These are phyloP conservation scores for Gracilariopsis chorda DNA, from an alignment of 23 red algal species.

Conservation along the genomic window DNA sequence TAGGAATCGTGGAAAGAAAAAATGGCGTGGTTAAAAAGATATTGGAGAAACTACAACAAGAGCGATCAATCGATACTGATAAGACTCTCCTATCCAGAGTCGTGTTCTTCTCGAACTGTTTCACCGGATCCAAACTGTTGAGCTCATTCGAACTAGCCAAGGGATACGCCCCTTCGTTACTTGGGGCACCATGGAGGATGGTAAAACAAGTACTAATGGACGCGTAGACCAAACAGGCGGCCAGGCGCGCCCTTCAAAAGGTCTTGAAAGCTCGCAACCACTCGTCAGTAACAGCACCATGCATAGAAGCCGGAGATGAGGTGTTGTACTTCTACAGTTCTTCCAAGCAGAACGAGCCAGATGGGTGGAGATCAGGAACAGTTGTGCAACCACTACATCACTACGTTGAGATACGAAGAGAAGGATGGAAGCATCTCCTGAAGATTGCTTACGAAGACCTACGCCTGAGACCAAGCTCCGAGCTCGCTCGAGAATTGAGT, in stretches of 20 bases:
- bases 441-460: slow-evolving; percentile 36
- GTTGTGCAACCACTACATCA: not conserved
- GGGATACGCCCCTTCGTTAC: slow-evolving; percentile 12
- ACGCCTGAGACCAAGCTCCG: not conserved
- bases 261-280: not conserved
- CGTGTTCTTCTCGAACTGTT: not conserved
- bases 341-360: not conserved
- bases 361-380: slow-evolving; percentile 7
- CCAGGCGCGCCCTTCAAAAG: not conserved
- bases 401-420: not conserved
- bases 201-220: not conserved
- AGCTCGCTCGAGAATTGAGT: not conserved
- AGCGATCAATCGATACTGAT: not conserved
- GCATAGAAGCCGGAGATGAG: not conserved
- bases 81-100: not conserved
- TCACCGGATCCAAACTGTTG: not conserved
- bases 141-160: not conserved
- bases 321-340: slow-evolving; percentile 17
- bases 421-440: not conserved
- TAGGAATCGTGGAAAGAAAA: slow-evolving; percentile 20
- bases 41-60: not conserved
- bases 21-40: slow-evolving; percentile 29
- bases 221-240: not conserved
- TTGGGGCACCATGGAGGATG: not conserved
- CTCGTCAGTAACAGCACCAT: not conserved